phyloP scores from a whole-genome alignment of 163 green algal genomes.

The Prototheca stagnorum region DNA sequence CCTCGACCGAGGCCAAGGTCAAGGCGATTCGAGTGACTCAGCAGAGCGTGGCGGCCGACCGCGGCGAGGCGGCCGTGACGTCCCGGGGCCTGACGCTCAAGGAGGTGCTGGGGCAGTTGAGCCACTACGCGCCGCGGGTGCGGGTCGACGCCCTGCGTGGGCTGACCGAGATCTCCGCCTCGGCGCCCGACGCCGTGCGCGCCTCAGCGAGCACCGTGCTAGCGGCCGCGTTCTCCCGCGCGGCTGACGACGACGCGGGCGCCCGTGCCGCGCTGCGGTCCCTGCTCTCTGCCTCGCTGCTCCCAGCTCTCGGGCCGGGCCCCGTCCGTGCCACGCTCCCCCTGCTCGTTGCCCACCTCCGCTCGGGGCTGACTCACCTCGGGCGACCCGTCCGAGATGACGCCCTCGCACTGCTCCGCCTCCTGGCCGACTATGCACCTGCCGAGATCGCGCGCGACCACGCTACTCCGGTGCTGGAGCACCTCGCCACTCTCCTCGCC shows the following conservation, averaged over 20 bases:
- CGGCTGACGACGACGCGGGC: conserved; percentile 35
- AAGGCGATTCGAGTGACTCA: conserved; percentile 50
- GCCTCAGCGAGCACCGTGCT: not conserved
- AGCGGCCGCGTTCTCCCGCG: conserved; percentile 19
- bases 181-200: not conserved
- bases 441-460: conserved; percentile 21
- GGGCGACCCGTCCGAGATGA: conserved; percentile 26
- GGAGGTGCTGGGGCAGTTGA: conserved; percentile 57
- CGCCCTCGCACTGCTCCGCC: conserved; percentile 28
- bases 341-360: conserved; percentile 60
- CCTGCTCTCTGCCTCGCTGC: conserved; percentile 28
- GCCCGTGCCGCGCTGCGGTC: conserved; percentile 36
- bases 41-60: conserved; percentile 40
- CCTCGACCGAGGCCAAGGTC: conserved; percentile 49
- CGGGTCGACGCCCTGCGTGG: conserved; percentile 23
- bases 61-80: conserved; percentile 44
- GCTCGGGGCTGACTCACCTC: conserved; percentile 45
- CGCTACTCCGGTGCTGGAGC: conserved; percentile 29
- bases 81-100: conserved; percentile 62
- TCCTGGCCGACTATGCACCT: conserved; percentile 34
- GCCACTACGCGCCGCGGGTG: conserved; percentile 54
- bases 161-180: not conserved
- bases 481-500: conserved; percentile 46
- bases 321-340: conserved; percentile 55
- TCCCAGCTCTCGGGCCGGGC: conserved; percentile 28